Base-by-base conservation (phyloP, 2,329 filamentous ascomycete genomes). In the Pseudocercospora eumusae region DNA sequence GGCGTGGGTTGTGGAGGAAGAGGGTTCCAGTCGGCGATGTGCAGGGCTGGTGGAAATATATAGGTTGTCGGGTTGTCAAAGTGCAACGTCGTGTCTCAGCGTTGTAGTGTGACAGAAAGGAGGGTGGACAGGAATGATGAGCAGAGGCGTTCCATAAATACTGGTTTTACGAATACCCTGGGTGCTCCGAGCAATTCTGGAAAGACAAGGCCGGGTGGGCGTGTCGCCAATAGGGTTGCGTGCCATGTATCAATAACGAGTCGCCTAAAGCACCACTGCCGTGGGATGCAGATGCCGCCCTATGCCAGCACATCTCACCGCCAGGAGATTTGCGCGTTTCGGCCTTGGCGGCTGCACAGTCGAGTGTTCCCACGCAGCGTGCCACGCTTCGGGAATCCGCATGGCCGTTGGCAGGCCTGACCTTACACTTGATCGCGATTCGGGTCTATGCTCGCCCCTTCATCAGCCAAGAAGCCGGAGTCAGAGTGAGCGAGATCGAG, bases 271-370 rank as follows among this genome's bases (percentile, higher is more conserved):
- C 18, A 52, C n/a, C 47, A 25, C 23, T 54, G 25, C 50, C 50
- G 50, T 54, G 50, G 50, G 50, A 54, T 54, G 50, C 47, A 28
- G 50, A 54, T 54, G 50, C 47, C 47, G 50, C 50, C 15, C 20
- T 28, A 54, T 49, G 57, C 47, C 59, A 61, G 59, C 59, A 56
- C 59, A 57, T 56, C 59, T 61, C 59, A 56, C 59, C 53, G 59
- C 52, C 53, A 31, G 44, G 45, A 9, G 21, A 47, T 47, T 47
- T 6, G n/a, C n/a, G n/a, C n/a, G 44, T 47, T 10, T 21, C 44
- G 44, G 18, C 21, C 44, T 47, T 47, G 18, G 18, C 21, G 44
- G 20, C 4, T 47, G 9, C 20, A 47, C 21, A 18, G 44, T 9
- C 47, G 10, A 27, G 25, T 27, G 23, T 52, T 52, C 47, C 47